A percentile compares a stretch with the other conserved stretches of the same genome.
These are phyloP conservation scores for Vicia villosa DNA, from an alignment of 306 rosid species.

Conservation along the genomic window DNA sequence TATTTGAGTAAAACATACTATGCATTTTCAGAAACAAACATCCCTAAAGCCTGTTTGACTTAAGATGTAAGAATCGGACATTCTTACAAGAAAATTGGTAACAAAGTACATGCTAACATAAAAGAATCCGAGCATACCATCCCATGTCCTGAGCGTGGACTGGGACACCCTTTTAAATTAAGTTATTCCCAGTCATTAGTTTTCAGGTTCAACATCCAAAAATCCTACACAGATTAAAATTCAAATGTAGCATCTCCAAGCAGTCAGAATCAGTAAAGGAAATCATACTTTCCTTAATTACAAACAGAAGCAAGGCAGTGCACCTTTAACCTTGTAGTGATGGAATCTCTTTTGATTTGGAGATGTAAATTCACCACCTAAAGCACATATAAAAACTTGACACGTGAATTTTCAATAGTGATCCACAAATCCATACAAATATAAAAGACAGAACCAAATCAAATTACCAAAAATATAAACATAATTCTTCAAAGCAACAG, in stretches of 20 bases:
- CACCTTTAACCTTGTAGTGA: constrained; percentile 84
- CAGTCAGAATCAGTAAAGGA: constrained; percentile 33
- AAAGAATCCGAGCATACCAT: constrained; percentile 62
- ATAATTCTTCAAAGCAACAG: constrained; percentile 97
- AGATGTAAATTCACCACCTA: too few species aligned
- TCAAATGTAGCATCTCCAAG: constrained; percentile 23
- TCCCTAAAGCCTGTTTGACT: neutral
- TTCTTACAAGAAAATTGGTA: constrained; percentile 4
- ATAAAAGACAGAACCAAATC: too few species aligned
- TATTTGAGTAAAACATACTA: neutral
- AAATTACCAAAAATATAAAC: too few species aligned
- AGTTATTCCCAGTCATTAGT: constrained; percentile 97
- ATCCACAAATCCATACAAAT: too few species aligned
- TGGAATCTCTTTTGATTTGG: constrained; percentile 98
- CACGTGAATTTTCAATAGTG: too few species aligned
- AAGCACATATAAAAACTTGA: too few species aligned
- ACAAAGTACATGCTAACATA: constrained; percentile 10
- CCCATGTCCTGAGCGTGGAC: constrained; percentile 98
- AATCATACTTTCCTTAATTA: constrained; percentile 23
- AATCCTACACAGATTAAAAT: constrained; percentile 60
- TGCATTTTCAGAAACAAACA: constrained; percentile 27
- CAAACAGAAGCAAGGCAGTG: constrained; percentile 13
- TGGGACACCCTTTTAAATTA: constrained; percentile 86
- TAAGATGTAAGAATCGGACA: constrained; percentile 6
- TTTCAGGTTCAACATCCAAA: constrained; percentile 92